These are phyloP conservation scores for Elsinoe ampelina DNA, from an alignment of 2,329 filamentous ascomycete genomes.

Conservation along the genomic window DNA sequence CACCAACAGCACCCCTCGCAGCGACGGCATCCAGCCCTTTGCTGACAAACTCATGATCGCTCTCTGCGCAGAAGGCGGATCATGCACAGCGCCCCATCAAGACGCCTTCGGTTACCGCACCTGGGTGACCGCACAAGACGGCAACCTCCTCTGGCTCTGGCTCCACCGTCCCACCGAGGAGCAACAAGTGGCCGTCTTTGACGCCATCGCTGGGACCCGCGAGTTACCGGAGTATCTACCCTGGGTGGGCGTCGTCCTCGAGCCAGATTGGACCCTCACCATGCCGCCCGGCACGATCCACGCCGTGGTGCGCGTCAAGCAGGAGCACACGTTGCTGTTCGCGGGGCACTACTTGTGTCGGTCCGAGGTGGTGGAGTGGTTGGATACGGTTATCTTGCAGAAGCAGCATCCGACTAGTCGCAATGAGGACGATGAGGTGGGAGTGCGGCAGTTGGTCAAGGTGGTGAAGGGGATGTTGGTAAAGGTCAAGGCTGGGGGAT, in stretches of 20 bases:
- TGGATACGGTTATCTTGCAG: conserved; percentile 1
- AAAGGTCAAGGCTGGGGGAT: not conserved
- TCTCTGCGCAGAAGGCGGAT: not conserved
- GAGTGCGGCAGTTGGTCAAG: not conserved
- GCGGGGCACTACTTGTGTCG: not conserved
- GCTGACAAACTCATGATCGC: not conserved
- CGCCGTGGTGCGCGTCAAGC: not conserved
- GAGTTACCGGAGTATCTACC: not conserved
- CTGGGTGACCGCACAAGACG: not conserved
- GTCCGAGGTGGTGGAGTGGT: not conserved
- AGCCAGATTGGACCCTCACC: not conserved
- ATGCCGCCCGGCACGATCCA: not conserved
- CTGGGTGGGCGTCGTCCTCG: not conserved
- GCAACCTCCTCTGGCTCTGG: not conserved
- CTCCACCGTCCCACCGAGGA: not conserved
- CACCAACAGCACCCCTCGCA: not conserved
- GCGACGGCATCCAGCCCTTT: not conserved
- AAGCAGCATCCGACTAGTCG: not conserved
- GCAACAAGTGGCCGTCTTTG: not conserved
- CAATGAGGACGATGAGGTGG: not conserved
- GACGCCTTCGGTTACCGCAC: not conserved
- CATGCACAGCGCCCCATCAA: not conserved
- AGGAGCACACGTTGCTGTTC: not conserved
- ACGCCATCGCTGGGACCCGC: not conserved
- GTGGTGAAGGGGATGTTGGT: not conserved